Percentiles rank a stretch among this genome's conserved stretches.
These are phyloP conservation scores for Hapsidospora chrysogenum DNA, from an alignment of 495 filamentous ascomycete genomes.

Conservation along the genomic window DNA sequence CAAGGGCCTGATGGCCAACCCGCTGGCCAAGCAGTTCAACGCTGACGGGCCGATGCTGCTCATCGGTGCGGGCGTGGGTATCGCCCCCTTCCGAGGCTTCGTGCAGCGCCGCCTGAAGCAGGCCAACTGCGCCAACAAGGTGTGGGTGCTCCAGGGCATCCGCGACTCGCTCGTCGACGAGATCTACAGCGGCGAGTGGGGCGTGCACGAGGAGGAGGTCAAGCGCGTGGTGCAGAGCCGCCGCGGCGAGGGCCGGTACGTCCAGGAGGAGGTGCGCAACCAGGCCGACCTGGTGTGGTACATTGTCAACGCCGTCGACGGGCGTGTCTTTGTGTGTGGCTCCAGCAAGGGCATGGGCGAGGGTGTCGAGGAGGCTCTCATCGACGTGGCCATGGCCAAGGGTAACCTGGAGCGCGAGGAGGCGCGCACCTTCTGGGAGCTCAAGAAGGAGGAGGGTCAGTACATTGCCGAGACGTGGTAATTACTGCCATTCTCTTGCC, in stretches of 20 bases:
- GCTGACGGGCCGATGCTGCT: constrained; percentile 93
- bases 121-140: constrained; percentile 96
- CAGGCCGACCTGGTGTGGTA: constrained; percentile 96
- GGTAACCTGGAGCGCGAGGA: constrained; percentile 58
- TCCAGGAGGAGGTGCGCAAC: constrained; percentile 69
- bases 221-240: constrained; percentile 87
- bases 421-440: constrained; percentile 58
- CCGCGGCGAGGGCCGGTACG: constrained; percentile 57
- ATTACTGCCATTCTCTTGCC: no score
- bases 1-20: constrained; percentile 96
- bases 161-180: constrained; percentile 86
- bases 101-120: constrained; percentile 88
- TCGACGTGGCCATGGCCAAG: constrained; percentile 68
- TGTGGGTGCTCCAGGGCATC: constrained; percentile 97
- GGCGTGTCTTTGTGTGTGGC: constrained; percentile 88
- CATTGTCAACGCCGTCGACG: constrained; percentile 84
- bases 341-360: constrained; percentile 94
- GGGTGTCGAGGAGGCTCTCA: constrained; percentile 69
- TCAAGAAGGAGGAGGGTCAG: constrained; percentile 72
- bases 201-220: constrained; percentile 80
- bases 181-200: constrained; percentile 91
- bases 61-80: constrained; percentile 90
- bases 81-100: constrained; percentile 94
- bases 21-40: constrained; percentile 73
- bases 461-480: constrained; percentile 71